Conservation (phyloP, 192 early-diverging fungal species). For the Backusella liffmaniae region DNA sequence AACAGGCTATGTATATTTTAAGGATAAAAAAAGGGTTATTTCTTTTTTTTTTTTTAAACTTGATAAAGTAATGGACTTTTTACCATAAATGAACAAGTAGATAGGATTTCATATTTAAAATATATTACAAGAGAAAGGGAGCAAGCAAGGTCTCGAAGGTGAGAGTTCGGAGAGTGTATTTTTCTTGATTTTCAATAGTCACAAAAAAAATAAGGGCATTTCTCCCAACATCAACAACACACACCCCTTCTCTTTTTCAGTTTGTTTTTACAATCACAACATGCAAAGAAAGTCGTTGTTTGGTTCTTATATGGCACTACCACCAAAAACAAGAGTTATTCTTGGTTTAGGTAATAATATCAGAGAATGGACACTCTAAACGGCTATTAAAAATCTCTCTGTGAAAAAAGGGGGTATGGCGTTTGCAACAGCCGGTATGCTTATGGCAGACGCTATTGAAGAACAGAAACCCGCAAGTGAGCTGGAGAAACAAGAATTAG, state of each 20-base stretch:
- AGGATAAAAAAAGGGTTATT: too few relatives aligned
- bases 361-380: too few relatives aligned
- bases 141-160: not conserved
- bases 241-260: not conserved
- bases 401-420: slow-evolving; percentile 35
- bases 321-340: slow-evolving; percentile 31
- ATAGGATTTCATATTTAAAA: not conserved
- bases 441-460: slow-evolving; percentile 36
- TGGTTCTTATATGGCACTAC: slow-evolving; percentile 37
- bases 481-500: slow-evolving; percentile 22
- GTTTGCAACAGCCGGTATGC: slow-evolving; percentile 37
- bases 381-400: too few relatives aligned
- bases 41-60: not conserved
- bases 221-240: not conserved
- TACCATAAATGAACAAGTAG: slow-evolving; percentile 3
- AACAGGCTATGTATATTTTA: not conserved
- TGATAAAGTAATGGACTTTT: not conserved
- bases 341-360: slow-evolving; percentile 31
- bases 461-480: slow-evolving; percentile 20
- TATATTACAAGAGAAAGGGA: not conserved
- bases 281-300: slow-evolving; percentile 43
- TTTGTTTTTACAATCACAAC: not conserved
- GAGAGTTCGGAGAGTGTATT: slow-evolving; percentile 1
- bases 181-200: not conserved
- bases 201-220: not conserved